A percentile compares a stretch with the other conserved stretches of the same genome.
These are phyloP conservation scores for Neostapfia colusana DNA, from an alignment of 176 grass and related monocot species.

Conservation along the genomic window DNA sequence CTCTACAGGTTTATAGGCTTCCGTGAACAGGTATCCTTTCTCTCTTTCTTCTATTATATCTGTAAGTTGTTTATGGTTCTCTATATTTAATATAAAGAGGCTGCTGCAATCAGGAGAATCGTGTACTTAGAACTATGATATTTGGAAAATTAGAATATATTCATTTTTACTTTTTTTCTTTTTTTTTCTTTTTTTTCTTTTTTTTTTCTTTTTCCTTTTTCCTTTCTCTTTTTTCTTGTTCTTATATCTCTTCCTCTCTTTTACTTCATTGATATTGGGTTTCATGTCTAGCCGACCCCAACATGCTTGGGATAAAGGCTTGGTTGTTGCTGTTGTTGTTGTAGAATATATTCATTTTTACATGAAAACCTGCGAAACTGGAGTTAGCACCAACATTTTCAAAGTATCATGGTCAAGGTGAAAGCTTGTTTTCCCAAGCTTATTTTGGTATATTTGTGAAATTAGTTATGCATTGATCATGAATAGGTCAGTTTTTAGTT, in stretches of 20 bases:
- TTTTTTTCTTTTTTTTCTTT: too few relatives aligned
- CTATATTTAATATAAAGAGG: background rate
- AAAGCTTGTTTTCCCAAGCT: slow-evolving; percentile 10
- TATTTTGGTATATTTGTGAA: background rate
- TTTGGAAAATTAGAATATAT: background rate
- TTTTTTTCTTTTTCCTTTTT: too few relatives aligned
- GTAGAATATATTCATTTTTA: slow-evolving; percentile 1
- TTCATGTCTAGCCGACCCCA: too few relatives aligned
- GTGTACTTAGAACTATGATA: background rate
- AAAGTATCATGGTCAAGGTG: slow-evolving; percentile 10
- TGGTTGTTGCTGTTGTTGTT: too few relatives aligned
- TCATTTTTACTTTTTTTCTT: background rate
- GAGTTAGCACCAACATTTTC: background rate
- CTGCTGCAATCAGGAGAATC: background rate
- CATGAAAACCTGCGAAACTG: background rate
- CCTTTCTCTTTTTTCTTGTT: too few relatives aligned
- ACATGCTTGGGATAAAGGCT: too few relatives aligned
- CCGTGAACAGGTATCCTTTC: slow-evolving; percentile 59
- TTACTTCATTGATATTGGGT: too few relatives aligned
- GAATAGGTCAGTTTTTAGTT: background rate
- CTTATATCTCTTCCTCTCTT: too few relatives aligned
- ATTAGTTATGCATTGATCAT: slow-evolving; percentile 4
- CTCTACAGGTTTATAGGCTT: slow-evolving; percentile 86
- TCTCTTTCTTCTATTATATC: background rate
- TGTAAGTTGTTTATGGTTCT: slow-evolving; percentile 19